Base-by-base conservation (phyloP, 495 filamentous ascomycete genomes). In the Opeltia flavorubescens region DNA sequence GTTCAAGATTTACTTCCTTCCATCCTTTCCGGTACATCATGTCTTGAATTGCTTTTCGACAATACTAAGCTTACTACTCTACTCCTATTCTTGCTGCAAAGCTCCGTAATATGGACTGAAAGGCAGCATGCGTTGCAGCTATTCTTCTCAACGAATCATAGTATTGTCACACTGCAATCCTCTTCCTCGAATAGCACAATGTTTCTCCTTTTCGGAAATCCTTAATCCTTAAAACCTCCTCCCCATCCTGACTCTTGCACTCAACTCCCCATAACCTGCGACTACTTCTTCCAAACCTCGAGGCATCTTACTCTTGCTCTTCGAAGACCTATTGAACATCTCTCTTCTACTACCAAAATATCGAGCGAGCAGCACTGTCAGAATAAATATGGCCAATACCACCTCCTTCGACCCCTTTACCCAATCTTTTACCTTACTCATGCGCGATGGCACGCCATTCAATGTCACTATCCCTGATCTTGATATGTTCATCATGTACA, bases 371-470 rank as follows among this genome's bases (percentile, higher is more conserved):
- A 4, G 13, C 38, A 8, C 23, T 15, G 5, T 12, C 31, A 30
- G 11, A 41, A 50, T 20, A 18, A 34, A 3, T 11, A 65, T 62
- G 59, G 50, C 51, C 2, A 25, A 50, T 18, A 21, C 34, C 24
- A 26, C 43, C 15, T 28, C 40, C 4, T 76, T 79, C 62, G 64
- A 86, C 56, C 75, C 75, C 9, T 74, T 66, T 53, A 62, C 54
- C 29, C 84, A 88, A 57, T 62, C 57, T 24, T 46, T 85, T 58
- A 78, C 63, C 47, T 50, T 87, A 36, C 61, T 65, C 44, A 47
- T 53, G 17, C 54, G 60, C 0, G 65, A 80, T 60, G 78, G 76
- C n/a, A 67, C 61, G 3, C 57, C 61, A 0, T 61, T 84, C 57
- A 59, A 66, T 5, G 56, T 83, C 28, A 46, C 65, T 43, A 54